A percentile compares a stretch with the other conserved stretches of the same genome.
Evolutionary conservation across 2,329 filamentous ascomycete genomes (phyloP).

Genomic region (Colletotrichum noveboracense): DNA sequence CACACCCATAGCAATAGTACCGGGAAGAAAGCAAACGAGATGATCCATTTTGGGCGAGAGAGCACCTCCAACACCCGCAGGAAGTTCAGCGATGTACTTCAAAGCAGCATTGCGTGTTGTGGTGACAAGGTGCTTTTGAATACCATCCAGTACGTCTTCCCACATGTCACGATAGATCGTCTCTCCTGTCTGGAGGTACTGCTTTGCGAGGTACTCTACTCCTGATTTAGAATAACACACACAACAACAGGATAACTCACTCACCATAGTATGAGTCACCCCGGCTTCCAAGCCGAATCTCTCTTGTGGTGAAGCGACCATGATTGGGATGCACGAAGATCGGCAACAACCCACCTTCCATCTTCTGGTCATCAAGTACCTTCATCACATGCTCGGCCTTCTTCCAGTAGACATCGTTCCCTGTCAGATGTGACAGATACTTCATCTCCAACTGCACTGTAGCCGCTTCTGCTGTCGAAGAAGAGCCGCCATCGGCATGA

Average conservation of each 20-base stretch:
- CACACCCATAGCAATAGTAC: not conserved
- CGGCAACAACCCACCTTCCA: slow-evolving; percentile 82
- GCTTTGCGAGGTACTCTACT: not conserved
- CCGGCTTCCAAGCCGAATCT: slow-evolving; percentile 89
- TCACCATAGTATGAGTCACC: slow-evolving; percentile 88
- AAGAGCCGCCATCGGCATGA: slow-evolving; percentile 84
- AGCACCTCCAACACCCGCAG: not conserved
- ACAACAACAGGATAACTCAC: slow-evolving; percentile 35
- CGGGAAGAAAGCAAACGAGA: not conserved
- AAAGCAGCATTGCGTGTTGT: not conserved
- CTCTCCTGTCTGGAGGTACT: not conserved
- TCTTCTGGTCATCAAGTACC: slow-evolving; percentile 81
- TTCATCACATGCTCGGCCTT: slow-evolving; percentile 65
- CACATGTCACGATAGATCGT: not conserved
- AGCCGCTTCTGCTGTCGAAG: slow-evolving; percentile 79
- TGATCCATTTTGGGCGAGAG: not conserved
- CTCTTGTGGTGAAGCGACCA: slow-evolving; percentile 79
- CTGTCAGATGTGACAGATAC: not conserved
- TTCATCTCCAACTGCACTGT: not conserved
- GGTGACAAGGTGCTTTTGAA: not conserved
- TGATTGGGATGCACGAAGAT: slow-evolving; percentile 85
- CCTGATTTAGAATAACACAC: not conserved
- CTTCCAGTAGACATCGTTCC: not conserved
- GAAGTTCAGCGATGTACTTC: not conserved
- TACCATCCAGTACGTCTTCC: not conserved